These are phyloP conservation scores for Ceratorhiza oryzae-sativae DNA, from an alignment of 1,284 basidiomycete species.

Conservation along the genomic window DNA sequence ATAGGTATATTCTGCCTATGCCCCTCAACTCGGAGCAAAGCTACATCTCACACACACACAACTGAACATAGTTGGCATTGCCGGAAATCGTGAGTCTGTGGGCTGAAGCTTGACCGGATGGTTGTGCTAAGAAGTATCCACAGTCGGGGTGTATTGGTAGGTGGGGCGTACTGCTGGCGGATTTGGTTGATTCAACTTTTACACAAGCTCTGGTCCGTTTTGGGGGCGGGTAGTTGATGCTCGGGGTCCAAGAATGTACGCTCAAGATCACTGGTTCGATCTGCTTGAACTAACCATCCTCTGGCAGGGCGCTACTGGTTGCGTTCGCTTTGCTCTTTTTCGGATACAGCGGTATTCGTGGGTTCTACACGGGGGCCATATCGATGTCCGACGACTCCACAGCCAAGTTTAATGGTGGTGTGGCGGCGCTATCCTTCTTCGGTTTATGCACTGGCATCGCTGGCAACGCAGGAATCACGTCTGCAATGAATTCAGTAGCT, in stretches of 20 bases:
- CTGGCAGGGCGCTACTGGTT: slow-evolving; percentile 45
- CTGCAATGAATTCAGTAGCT: slow-evolving; percentile 52
- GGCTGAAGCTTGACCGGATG: not conserved
- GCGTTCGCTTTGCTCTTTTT: slow-evolving; percentile 62
- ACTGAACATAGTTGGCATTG: slow-evolving; percentile 73
- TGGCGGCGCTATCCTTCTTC: slow-evolving; percentile 47
- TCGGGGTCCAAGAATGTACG: slow-evolving; percentile 64
- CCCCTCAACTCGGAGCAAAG: slow-evolving; percentile 75
- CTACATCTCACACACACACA: slow-evolving; percentile 77
- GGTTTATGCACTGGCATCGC: slow-evolving; percentile 52
- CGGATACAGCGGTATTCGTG: slow-evolving; percentile 72
- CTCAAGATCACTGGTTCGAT: not conserved
- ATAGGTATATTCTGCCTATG: slow-evolving; percentile 61
- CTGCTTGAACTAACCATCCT: not conserved
- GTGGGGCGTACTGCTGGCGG: slow-evolving; percentile 32
- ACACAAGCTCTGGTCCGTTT: slow-evolving; percentile 63
- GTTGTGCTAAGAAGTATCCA: slow-evolving; percentile 7
- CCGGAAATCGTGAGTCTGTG: slow-evolving; percentile 64
- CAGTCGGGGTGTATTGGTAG: slow-evolving; percentile 34
- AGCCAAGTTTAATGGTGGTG: slow-evolving; percentile 38
- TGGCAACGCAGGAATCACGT: slow-evolving; percentile 47
- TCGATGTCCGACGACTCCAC: slow-evolving; percentile 39
- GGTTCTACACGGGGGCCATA: slow-evolving; percentile 60
- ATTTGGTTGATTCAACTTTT: slow-evolving; percentile 52
- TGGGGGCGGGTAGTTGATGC: slow-evolving; percentile 74